Evolutionary conservation across 148 eudicot genomes (phyloP).

Genomic region (Amaranthus hypochondriacus): DNA sequence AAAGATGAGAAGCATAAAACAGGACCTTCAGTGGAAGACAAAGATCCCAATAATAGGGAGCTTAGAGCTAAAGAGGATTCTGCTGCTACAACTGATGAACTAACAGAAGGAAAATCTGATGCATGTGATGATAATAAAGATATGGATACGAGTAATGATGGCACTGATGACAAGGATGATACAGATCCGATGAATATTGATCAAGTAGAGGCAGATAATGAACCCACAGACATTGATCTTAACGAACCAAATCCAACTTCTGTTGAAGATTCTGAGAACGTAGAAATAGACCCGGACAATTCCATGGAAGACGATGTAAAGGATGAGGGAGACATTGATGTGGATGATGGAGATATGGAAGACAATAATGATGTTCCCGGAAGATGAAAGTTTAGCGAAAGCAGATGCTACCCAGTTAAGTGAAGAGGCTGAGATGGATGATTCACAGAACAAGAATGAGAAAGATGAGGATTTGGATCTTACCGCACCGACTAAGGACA

Average conservation of each 20-base stretch:
- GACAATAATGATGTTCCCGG: conserved; percentile 27
- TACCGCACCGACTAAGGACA: conserved; percentile 37
- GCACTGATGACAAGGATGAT: conserved; percentile 32
- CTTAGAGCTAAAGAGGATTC: conserved; percentile 83
- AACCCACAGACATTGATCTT: conserved; percentile 50
- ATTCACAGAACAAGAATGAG: conserved; percentile 31
- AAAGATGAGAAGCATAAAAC: conserved; percentile 63
- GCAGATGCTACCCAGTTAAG: conserved; percentile 36
- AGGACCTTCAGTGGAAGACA: conserved; percentile 64
- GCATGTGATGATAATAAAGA: conserved; percentile 39
- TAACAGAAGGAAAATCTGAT: conserved; percentile 40
- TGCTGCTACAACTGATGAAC: conserved; percentile 36
- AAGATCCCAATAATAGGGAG: conserved; percentile 54
- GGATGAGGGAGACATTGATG: conserved; percentile 42
- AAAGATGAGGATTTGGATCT: conserved; percentile 32
- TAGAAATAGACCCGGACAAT: conserved; percentile 53
- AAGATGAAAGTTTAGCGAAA: conserved; percentile 42
- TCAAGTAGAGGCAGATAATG: conserved; percentile 53
- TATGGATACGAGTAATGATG: conserved; percentile 39
- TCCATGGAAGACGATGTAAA: conserved; percentile 38
- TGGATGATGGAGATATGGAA: conserved; percentile 31
- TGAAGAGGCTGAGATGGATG: conserved; percentile 39
- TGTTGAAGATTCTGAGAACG: conserved; percentile 39
- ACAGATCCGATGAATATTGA: conserved; percentile 56
- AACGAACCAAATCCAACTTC: conserved; percentile 45